Conservation (phyloP, 208 protist species). For the Trypanosoma theileri region DNA sequence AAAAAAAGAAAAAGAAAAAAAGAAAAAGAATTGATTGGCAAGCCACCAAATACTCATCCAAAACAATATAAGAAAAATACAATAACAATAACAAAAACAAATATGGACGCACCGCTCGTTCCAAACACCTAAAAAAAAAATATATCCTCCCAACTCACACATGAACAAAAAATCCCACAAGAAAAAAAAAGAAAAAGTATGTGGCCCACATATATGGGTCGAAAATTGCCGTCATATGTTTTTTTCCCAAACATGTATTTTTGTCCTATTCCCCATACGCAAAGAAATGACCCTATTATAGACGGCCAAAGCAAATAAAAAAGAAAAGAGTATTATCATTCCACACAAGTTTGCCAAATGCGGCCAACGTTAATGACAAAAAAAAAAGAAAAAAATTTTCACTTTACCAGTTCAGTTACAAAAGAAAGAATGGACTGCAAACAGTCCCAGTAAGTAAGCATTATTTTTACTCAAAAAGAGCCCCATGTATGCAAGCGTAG, state of each 20-base stretch:
- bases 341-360: not conserved
- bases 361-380: not conserved
- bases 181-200: not conserved
- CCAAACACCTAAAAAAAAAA: constrained; percentile 9
- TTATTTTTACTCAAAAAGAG: too few species aligned
- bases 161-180: not conserved
- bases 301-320: constrained; percentile 1
- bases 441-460: too few species aligned
- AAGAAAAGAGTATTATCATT: constrained; percentile 8
- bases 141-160: not conserved
- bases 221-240: too few species aligned
- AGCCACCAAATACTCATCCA: not conserved
- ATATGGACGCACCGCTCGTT: not conserved
- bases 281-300: constrained; percentile 22
- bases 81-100: constrained; percentile 21
- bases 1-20: constrained; percentile 19
- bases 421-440: not conserved
- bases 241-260: not conserved
- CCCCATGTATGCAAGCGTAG: too few species aligned
- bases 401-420: not conserved
- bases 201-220: too few species aligned
- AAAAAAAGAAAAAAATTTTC: not conserved
- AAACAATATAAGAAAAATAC: constrained; percentile 24
- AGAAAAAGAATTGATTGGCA: constrained; percentile 1
- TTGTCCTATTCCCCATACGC: not conserved